Evolutionary conservation across 306 rosid species (phyloP), one percentile per base, ranked within the genome.

Genomic region (Inga laurina): DNA sequence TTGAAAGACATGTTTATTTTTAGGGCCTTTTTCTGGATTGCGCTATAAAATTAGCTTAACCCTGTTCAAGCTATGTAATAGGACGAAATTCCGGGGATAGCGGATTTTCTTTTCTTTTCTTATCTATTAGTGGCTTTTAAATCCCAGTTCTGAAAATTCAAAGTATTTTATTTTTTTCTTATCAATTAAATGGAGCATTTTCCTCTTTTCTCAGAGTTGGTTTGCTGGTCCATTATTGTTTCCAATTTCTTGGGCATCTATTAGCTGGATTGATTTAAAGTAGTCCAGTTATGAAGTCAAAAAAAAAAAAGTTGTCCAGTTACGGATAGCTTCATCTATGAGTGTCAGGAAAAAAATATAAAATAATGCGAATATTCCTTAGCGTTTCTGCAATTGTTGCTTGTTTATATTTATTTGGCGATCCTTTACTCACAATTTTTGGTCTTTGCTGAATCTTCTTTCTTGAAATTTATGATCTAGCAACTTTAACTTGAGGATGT

Each of bases 371-470:
- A 34, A 72, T 37, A 39, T 83, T 76, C 78, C 83, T 86, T 81
- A 72, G 80, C 81, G 85, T 87, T 80, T 82, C 81, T 82, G 72
- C 83, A 72, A 76, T 62, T 81, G 83, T 91, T 91, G 86, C 92
- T 84, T 92, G 75, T 76, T 80, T 76, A 80, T 66, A 68, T 80
- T 72, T 81, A 54, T 65, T 82, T 86, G 86, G 83, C 84, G 76
- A 88, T 72, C 78, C 90, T 90, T 91, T 83, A 84, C 93, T 90
- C 90, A 48, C 77, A 87, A 83, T 83, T 81, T 39, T 83, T 45
- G 21, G 82, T 79, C 18, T 82, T 24, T 32, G 61, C 62, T 73
- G 64, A 85, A 56, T 77, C 80, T 79, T 65, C 54, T 88, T 76
- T 77, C 75, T 49, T 77, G 75, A 86, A 85, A 75, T 71, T 61